Conservation (phyloP, 768 basidiomycete species). For the Pleurotus sapidus region DNA sequence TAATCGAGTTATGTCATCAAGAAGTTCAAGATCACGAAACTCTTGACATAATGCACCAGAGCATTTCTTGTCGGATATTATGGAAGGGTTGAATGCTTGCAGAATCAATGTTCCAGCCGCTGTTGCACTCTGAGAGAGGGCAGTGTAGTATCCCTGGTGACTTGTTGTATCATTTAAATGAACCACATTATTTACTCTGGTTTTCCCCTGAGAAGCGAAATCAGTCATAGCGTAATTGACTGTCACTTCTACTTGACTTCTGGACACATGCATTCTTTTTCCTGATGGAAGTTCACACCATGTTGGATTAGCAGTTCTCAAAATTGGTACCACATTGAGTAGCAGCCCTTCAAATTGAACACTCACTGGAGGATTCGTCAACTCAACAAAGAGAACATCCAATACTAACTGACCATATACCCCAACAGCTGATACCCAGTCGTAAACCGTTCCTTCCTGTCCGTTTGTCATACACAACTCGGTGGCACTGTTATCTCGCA, state of each 20-base stretch:
- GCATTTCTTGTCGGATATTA: constrained; percentile 20
- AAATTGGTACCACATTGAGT: constrained; percentile 19
- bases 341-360: constrained; percentile 13
- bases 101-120: constrained; percentile 21
- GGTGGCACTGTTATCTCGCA: constrained; percentile 26
- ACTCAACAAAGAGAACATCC: constrained; percentile 14
- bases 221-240: constrained; percentile 32
- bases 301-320: not conserved
- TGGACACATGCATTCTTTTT: constrained; percentile 9
- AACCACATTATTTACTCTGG: constrained; percentile 20
- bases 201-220: constrained; percentile 31
- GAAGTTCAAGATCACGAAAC: constrained; percentile 28
- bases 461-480: constrained; percentile 22
- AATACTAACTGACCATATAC: constrained; percentile 6
- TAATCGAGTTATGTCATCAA: constrained; percentile 30
- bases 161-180: constrained; percentile 18
- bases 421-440: constrained; percentile 3
- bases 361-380: constrained; percentile 3
- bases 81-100: constrained; percentile 18
- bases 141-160: constrained; percentile 29
- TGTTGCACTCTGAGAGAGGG: constrained; percentile 22
- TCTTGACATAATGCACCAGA: constrained; percentile 27
- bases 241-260: constrained; percentile 22
- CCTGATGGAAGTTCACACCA: constrained; percentile 15
- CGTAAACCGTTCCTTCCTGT: constrained; percentile 8